Evolutionary conservation across 2,329 filamentous ascomycete genomes (phyloP).

Genomic region (Didymella segeticola): DNA sequence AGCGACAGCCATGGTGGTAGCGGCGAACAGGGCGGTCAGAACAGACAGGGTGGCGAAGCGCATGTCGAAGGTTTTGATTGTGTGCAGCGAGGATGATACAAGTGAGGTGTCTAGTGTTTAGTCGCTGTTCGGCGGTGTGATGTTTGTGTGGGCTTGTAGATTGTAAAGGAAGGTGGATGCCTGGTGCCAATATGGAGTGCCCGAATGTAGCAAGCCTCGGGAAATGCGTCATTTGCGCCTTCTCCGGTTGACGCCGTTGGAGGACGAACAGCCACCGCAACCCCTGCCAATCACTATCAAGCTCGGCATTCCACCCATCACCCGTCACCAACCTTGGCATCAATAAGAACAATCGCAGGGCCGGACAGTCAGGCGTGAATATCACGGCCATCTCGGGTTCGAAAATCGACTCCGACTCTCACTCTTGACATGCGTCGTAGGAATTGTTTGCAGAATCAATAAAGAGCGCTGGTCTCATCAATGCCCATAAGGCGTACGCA

Average conservation of each 20-base stretch:
- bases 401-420: neutral
- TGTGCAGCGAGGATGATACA: neutral
- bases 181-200: constrained; percentile 1
- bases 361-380: no score
- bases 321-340: no score
- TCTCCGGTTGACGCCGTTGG: neutral
- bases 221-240: constrained; percentile 11
- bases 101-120: neutral
- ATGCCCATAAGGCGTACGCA: constrained; percentile 20
- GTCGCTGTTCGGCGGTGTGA: neutral
- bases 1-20: constrained; percentile 65
- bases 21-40: constrained; percentile 65
- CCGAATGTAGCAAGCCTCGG: constrained; percentile 10
- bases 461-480: neutral
- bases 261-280: neutral
- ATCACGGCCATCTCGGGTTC: no score
- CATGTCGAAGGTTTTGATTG: constrained; percentile 59
- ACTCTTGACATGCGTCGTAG: neutral
- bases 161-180: constrained; percentile 13
- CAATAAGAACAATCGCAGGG: no score
- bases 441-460: neutral
- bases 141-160: neutral
- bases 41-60: constrained; percentile 66
- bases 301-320: neutral
- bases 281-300: neutral